Evolutionary conservation across 2,329 filamentous ascomycete species (phyloP).

Genomic region (Botrytis tulipae): DNA sequence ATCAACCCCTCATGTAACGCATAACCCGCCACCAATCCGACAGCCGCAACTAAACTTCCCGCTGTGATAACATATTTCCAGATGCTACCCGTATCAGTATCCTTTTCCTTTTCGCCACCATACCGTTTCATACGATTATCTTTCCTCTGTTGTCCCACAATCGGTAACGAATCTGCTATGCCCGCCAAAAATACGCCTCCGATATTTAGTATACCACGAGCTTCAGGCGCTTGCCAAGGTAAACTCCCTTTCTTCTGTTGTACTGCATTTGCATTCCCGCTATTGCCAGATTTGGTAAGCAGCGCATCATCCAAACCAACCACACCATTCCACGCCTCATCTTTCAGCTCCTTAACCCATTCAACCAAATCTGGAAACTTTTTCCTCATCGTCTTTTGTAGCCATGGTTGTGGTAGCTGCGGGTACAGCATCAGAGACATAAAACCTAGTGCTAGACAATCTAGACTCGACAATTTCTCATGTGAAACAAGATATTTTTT

Average conservation of each 20-base stretch:
- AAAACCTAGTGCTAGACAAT: constrained; percentile 80
- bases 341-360: constrained; percentile 45
- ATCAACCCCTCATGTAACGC: constrained; percentile 39
- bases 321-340: constrained; percentile 41
- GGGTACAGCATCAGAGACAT: constrained; percentile 69
- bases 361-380: constrained; percentile 47
- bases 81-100: constrained; percentile 22
- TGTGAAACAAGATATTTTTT: constrained; percentile 56
- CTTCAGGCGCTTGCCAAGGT: constrained; percentile 38
- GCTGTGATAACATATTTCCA: constrained; percentile 31
- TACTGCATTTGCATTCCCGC: constrained; percentile 21
- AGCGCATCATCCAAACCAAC: constrained; percentile 35
- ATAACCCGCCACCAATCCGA: constrained; percentile 37
- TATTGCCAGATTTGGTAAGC: constrained; percentile 20
- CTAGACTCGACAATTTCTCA: constrained; percentile 59
- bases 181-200: constrained; percentile 32
- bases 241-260: constrained; percentile 27
- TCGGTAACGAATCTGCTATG: constrained; percentile 36
- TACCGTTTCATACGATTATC: constrained; percentile 33
- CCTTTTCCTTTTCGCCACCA: constrained; percentile 31
- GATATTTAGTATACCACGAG: constrained; percentile 32
- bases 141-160: constrained; percentile 33
- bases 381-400: constrained; percentile 53
- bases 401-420: constrained; percentile 60
- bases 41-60: constrained; percentile 34